These are phyloP conservation scores for Ophiostoma sp. DNA, from an alignment of 2,329 filamentous ascomycete species.

Conservation along the genomic window DNA sequence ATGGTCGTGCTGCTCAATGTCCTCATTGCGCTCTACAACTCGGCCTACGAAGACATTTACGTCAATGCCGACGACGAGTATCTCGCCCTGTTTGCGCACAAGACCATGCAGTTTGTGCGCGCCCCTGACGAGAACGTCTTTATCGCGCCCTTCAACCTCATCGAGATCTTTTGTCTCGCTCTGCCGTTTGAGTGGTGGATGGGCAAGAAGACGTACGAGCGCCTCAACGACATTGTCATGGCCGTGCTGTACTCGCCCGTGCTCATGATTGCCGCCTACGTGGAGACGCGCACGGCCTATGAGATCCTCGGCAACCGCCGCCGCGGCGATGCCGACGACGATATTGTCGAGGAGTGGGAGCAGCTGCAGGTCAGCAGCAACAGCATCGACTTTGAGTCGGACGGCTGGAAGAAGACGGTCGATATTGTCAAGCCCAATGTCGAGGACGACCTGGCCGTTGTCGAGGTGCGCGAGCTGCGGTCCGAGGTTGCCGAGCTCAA, in stretches of 20 bases:
- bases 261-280: constrained; percentile 68
- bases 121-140: constrained; percentile 98
- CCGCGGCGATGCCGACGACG: constrained; percentile 82
- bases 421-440: constrained; percentile 73
- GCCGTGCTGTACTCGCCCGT: constrained; percentile 74
- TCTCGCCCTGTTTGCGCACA: constrained; percentile 85
- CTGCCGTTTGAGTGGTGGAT: constrained; percentile 96
- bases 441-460: constrained; percentile 67
- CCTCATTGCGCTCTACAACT: constrained; percentile 95
- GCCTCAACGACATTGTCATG: constrained; percentile 72
- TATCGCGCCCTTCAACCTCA: constrained; percentile 89
- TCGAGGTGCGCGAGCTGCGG: constrained; percentile 59
- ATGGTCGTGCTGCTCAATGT: constrained; percentile 85
- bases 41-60: constrained; percentile 90
- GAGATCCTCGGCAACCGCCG: constrained; percentile 67
- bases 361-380: constrained; percentile 66
- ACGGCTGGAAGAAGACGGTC: constrained; percentile 81
- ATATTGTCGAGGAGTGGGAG: constrained; percentile 89
- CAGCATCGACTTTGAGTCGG: constrained; percentile 73
- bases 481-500: constrained; percentile 56
- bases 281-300: constrained; percentile 62
- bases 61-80: constrained; percentile 93
- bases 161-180: constrained; percentile 76
- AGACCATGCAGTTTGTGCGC: constrained; percentile 94
- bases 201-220: constrained; percentile 64